Percentiles rank a stretch among this genome's conserved stretches.
Evolutionary conservation across 2,329 filamentous ascomycete species (phyloP).

Genomic region (Cladosporium sp.): DNA sequence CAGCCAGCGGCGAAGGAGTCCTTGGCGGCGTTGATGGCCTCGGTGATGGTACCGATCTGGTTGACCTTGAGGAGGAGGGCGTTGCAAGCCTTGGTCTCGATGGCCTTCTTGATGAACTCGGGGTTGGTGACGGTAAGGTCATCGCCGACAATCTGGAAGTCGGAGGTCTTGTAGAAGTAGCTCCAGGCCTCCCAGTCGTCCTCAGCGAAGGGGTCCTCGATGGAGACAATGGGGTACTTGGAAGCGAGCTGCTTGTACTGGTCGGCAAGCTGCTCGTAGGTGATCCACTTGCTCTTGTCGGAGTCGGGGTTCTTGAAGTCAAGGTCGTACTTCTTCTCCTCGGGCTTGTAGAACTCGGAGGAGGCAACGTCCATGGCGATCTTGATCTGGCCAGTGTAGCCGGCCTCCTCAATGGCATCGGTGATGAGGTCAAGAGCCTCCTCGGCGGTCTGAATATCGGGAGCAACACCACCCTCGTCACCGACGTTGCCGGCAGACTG

Average conservation of each 20-base stretch:
- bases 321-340: constrained; percentile 98
- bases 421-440: constrained; percentile 93
- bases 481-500: constrained; percentile 98
- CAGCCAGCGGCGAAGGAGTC: constrained; percentile 93
- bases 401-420: constrained; percentile 89
- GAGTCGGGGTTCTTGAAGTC: constrained; percentile 99
- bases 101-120: constrained; percentile 98
- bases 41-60: constrained; percentile 98
- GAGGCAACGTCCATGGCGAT: constrained; percentile 99
- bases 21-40: constrained; percentile 99
- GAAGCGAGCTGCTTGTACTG: constrained; percentile 82
- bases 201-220: constrained; percentile 99
- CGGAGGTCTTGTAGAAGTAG: constrained; percentile 99
- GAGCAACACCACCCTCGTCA: constrained; percentile 99
- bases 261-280: constrained; percentile 93
- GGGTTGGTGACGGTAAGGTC: constrained; percentile 99
- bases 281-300: constrained; percentile 96
- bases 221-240: constrained; percentile 98
- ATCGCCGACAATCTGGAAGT: constrained; percentile 98
- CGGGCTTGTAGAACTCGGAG: constrained; percentile 96
- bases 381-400: constrained; percentile 93
- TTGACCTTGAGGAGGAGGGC: constrained; percentile 99
- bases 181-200: constrained; percentile 99
- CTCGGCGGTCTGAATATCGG: constrained; percentile 95
- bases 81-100: constrained; percentile 98